Evolutionary conservation across 148 eudicot genomes (phyloP).

Genomic region (Arbutus unedo): DNA sequence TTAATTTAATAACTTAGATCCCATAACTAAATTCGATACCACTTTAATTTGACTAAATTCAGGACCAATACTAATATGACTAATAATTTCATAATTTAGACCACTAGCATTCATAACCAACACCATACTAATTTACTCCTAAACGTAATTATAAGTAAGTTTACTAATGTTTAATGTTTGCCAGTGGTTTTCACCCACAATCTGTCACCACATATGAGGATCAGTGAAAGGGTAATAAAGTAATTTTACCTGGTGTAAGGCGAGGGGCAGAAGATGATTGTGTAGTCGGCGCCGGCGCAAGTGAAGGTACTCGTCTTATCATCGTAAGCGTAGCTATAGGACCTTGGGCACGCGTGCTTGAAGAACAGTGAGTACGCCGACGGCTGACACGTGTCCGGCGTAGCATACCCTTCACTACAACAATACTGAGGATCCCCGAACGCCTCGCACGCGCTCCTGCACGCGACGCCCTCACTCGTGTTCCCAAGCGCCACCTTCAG

Average conservation of each 20-base stretch:
- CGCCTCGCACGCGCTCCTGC: conserved; percentile 98
- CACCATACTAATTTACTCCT: too few species aligned
- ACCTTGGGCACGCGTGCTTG: conserved; percentile 80
- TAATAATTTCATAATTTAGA: too few species aligned
- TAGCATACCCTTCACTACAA: conserved; percentile 66
- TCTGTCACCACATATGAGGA: background rate
- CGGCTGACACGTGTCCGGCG: conserved; percentile 87
- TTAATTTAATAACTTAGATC: too few species aligned
- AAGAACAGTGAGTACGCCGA: conserved; percentile 64
- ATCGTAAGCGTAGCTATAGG: conserved; percentile 96
- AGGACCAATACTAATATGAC: too few species aligned
- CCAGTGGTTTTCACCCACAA: background rate
- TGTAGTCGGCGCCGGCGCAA: conserved; percentile 68
- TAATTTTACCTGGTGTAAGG: conserved; percentile 78
- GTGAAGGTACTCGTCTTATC: conserved; percentile 95
- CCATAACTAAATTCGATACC: too few species aligned
- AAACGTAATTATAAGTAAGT: background rate
- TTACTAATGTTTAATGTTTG: background rate
- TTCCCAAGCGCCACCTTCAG: conserved; percentile 55
- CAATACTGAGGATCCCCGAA: conserved; percentile 84
- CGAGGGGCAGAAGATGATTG: conserved; percentile 77
- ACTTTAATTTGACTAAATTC: too few species aligned
- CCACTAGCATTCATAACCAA: too few species aligned
- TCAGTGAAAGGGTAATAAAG: background rate
- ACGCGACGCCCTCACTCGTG: conserved; percentile 53